Evolutionary conservation across 2,329 filamentous ascomycete species (phyloP).

Genomic region (Ophiocordyceps sinensis): DNA sequence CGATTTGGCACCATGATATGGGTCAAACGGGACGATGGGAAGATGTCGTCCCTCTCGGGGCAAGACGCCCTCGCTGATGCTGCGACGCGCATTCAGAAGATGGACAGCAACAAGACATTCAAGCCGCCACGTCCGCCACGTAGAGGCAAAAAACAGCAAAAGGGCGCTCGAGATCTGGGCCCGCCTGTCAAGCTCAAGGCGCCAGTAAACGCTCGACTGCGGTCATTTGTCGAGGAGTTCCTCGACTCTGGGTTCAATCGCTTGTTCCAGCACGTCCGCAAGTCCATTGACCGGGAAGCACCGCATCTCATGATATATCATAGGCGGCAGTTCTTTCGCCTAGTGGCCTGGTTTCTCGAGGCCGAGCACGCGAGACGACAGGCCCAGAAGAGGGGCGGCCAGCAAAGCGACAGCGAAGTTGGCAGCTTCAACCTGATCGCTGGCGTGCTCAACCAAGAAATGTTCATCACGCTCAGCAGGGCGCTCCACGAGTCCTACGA

Average conservation of each 20-base stretch:
- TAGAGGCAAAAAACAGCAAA: constrained; percentile 43
- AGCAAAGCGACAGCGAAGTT: constrained; percentile 33
- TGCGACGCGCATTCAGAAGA: constrained; percentile 63
- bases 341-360: constrained; percentile 83
- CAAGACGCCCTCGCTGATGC: constrained; percentile 70
- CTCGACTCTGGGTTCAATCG: constrained; percentile 93
- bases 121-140: constrained; percentile 71
- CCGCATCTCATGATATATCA: constrained; percentile 68
- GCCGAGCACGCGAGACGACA: constrained; percentile 64
- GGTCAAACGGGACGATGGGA: constrained; percentile 77
- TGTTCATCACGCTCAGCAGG: constrained; percentile 76
- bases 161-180: constrained; percentile 62
- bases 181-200: constrained; percentile 54
- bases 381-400: constrained; percentile 38
- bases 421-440: constrained; percentile 80
- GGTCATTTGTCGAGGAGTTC: constrained; percentile 80
- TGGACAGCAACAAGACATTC: constrained; percentile 85
- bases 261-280: constrained; percentile 69
- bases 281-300: constrained; percentile 79
- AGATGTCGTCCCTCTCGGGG: constrained; percentile 74
- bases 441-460: constrained; percentile 84
- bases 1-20: constrained; percentile 96
- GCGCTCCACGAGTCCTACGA: constrained; percentile 68
- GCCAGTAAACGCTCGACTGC: constrained; percentile 61
- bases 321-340: constrained; percentile 76